Percentiles rank a stretch among this genome's conserved stretches.
phyloP scores from a whole-genome alignment of 2,329 filamentous ascomycete species.

The Westerdykella sp. region DNA sequence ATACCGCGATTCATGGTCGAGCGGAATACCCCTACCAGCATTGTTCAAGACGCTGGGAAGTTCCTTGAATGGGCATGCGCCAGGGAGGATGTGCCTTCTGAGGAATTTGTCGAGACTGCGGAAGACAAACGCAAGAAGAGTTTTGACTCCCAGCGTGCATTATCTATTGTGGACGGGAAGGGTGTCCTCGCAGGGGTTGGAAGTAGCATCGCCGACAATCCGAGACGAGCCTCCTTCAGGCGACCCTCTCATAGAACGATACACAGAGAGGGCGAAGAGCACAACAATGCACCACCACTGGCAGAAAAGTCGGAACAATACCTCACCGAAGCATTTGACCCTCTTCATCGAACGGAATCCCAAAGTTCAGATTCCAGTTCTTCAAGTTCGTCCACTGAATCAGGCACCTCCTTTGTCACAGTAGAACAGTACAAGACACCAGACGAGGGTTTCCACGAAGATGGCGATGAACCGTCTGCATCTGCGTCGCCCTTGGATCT shows the following conservation, averaged over 20 bases:
- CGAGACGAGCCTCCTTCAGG: conserved; percentile 12
- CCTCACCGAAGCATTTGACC: conserved; percentile 18
- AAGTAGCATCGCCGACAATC: conserved; percentile 32
- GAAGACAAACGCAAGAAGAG: conserved; percentile 11
- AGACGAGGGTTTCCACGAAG: conserved; percentile 22
- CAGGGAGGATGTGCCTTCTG: conserved; percentile 39
- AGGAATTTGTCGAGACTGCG: conserved; percentile 24
- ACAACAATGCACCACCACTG: conserved; percentile 9
- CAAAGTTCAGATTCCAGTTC: conserved; percentile 12
- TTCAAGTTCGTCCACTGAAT: conserved; percentile 17
- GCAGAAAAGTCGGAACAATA: conserved; percentile 7
- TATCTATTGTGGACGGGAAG: conserved; percentile 28
- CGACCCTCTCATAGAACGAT: conserved; percentile 15
- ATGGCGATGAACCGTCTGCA: conserved; percentile 6
- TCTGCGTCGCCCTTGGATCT: conserved; percentile 23
- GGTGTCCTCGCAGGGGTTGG: conserved; percentile 35
- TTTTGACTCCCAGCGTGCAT: conserved; percentile 13
- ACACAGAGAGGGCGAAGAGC: conserved; percentile 5
- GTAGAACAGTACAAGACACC: conserved; percentile 39
- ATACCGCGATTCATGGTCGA: conserved; percentile 91
- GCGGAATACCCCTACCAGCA: conserved; percentile 74
- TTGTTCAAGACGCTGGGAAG: conserved; percentile 71
- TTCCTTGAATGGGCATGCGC: conserved; percentile 72
- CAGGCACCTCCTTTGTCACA: conserved; percentile 37
- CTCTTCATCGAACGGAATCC: conserved; percentile 23